Base-by-base conservation (phyloP, 2,329 filamentous ascomycete species). In the Trichophyton schoenleinii region DNA sequence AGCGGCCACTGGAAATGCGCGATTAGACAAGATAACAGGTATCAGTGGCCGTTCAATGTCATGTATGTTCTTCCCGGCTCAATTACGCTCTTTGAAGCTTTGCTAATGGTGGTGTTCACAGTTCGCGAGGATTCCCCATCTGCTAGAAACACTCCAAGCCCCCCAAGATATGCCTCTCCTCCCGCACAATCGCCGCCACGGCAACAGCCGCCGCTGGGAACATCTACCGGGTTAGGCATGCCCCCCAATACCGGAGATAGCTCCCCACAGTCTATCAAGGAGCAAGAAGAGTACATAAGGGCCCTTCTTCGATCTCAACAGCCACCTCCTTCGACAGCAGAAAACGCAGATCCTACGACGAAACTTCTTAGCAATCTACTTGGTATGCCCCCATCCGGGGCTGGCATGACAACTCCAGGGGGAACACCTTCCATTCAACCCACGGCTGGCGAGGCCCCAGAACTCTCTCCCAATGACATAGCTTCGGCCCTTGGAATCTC, bases 11-110 rank as follows among this genome's bases (percentile, higher is more conserved):
- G 83, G 82, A 60, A 78, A 81, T 44, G 79, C 81, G 42, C 78
- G 84, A 64, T 74, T 87, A 49, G 81, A 84, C 61, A 81, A 82
- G 66, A 87, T 87, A 70, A 84, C 82, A 44, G 78, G 78, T 42
- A 70, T 85, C 60, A 83, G 82, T 62, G 84, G 82, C 65, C 73
- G 78, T 55, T 73, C 71, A 62, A 74, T 78, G 48, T 73, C 74
- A 53, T 55, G 49, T 61, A 36, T 18, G 34, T 46, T 20, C 42
- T 20, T 31, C 25, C 42, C 52, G 28, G 9, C 5, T 7, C 9
- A 25, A 36, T 25, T 36, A 57, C 36, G 25, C 13, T 18, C 18
- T 57, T 57, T 13, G 15, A n/a, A 11, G 4, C 34, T 28, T n/a
- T 44, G 41, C 41, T 44, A n/a, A 44, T 15, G 6, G n/a, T 44